Conservation (phyloP, 495 filamentous ascomycete species). For the Sporormia fimetaria region DNA sequence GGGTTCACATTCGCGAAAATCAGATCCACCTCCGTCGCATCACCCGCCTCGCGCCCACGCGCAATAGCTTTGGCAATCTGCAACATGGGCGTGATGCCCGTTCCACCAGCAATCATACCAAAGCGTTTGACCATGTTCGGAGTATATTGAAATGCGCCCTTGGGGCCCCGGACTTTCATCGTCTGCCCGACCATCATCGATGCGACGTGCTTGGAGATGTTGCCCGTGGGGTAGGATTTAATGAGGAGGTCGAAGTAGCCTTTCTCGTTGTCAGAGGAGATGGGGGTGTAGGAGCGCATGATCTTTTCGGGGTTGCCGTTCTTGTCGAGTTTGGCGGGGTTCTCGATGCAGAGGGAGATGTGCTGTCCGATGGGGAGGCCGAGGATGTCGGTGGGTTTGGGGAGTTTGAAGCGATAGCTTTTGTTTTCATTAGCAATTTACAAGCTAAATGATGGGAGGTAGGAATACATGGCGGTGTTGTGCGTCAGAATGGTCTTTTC, state of each 20-base stretch:
- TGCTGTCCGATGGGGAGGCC: slow-evolving; percentile 97
- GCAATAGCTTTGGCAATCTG: slow-evolving; percentile 88
- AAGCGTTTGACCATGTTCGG: slow-evolving; percentile 90
- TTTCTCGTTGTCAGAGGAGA: slow-evolving; percentile 81
- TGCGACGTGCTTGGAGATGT: slow-evolving; percentile 87
- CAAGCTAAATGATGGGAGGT: background rate
- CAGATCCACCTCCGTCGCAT: slow-evolving; percentile 80
- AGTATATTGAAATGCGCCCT: slow-evolving; percentile 92
- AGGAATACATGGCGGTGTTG: slow-evolving; percentile 79
- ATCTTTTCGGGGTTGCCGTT: slow-evolving; percentile 77
- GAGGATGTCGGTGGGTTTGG: slow-evolving; percentile 64
- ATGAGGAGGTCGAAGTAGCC: slow-evolving; percentile 94
- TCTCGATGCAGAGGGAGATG: slow-evolving; percentile 81
- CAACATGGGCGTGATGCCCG: slow-evolving; percentile 96
- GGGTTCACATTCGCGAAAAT: slow-evolving; percentile 93
- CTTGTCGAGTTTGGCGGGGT: slow-evolving; percentile 68
- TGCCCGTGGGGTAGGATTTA: slow-evolving; percentile 93
- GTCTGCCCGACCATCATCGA: slow-evolving; percentile 69
- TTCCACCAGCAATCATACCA: slow-evolving; percentile 96
- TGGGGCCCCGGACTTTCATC: slow-evolving; percentile 83
- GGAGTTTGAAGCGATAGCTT: slow-evolving; percentile 83
- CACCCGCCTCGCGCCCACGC: slow-evolving; percentile 61
- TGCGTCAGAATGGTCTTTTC: slow-evolving; percentile 90
- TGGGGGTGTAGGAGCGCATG: slow-evolving; percentile 91
- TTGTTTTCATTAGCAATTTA: background rate